A percentile compares a stretch with the other conserved stretches of the same genome.
Conservation (phyloP, 192 early-diverging fungal species). For the Rhizophagus clarus region DNA sequence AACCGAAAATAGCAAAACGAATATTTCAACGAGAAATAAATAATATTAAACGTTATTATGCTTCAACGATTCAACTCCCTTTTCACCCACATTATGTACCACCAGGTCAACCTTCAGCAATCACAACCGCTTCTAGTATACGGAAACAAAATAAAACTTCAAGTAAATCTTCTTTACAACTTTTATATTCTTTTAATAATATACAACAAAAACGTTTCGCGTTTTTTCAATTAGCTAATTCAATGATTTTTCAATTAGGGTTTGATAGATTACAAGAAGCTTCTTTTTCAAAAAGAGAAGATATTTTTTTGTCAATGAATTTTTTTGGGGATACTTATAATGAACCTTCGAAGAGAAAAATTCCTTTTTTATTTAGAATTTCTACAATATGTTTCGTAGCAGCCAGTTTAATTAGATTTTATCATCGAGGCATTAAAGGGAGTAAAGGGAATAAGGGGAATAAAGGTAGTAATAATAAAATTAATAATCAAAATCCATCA, state of each 20-base stretch:
- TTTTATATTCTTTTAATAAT: not conserved
- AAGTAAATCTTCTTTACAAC: not conserved
- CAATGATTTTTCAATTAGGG: not conserved
- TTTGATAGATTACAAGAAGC: not conserved
- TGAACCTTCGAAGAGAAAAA: not conserved
- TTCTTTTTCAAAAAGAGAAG: not conserved
- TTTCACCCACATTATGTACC: conserved; percentile 23
- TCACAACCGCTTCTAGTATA: not conserved
- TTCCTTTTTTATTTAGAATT: conserved; percentile 14
- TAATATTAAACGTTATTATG: not conserved
- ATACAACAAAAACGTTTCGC: too few relatives aligned
- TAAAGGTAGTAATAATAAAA: not conserved
- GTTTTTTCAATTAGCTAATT: not conserved
- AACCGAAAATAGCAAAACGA: not conserved
- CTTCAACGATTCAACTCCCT: conserved; percentile 19
- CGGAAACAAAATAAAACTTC: not conserved
- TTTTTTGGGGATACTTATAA: not conserved
- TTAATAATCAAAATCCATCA: too few relatives aligned
- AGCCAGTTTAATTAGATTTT: not conserved
- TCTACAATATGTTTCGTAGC: conserved; percentile 15
- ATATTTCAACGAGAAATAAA: not conserved
- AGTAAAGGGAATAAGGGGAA: too few relatives aligned
- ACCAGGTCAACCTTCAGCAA: conserved; percentile 5
- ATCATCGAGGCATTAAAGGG: not conserved
- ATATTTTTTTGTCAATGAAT: not conserved